phyloP scores from a whole-genome alignment of 768 basidiomycete genomes.

The Pulveroboletus sp. region DNA sequence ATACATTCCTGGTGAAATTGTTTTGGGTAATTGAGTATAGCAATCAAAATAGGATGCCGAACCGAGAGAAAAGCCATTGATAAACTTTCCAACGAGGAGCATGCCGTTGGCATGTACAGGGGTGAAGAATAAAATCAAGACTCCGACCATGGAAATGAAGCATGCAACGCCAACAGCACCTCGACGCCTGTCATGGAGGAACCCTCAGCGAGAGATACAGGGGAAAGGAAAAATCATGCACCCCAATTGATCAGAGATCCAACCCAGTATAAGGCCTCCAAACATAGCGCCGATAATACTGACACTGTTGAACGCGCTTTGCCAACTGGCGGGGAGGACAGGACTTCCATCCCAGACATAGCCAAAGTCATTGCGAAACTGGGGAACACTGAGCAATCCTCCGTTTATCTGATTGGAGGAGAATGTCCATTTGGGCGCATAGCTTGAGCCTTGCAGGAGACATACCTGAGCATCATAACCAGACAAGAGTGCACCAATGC shows the following conservation, averaged over 20 bases:
- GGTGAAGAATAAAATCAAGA: slow-evolving; percentile 22
- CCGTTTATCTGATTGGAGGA: too few relatives aligned
- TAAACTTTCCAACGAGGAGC: slow-evolving; percentile 23
- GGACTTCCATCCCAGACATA: slow-evolving; percentile 1
- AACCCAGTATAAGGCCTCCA: slow-evolving; percentile 24
- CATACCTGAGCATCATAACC: too few relatives aligned
- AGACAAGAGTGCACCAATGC: too few relatives aligned
- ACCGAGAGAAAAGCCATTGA: too few relatives aligned
- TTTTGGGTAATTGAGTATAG: not conserved
- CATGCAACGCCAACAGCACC: slow-evolving; percentile 23
- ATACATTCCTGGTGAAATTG: slow-evolving; percentile 15
- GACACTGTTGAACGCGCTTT: slow-evolving; percentile 25
- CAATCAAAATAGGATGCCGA: slow-evolving; percentile 11
- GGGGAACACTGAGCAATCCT: too few relatives aligned
- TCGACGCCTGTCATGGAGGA: slow-evolving; percentile 13
- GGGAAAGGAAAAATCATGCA: not conserved
- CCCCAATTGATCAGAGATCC: slow-evolving; percentile 22
- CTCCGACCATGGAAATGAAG: slow-evolving; percentile 19
- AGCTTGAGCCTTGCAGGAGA: too few relatives aligned
- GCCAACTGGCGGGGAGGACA: slow-evolving; percentile 26
- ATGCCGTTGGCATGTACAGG: slow-evolving; percentile 20
- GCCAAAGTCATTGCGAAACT: slow-evolving; percentile 28
- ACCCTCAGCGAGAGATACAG: not conserved
- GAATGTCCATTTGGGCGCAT: too few relatives aligned
- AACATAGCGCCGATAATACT: slow-evolving; percentile 25